A percentile compares a stretch with the other conserved stretches of the same genome.
Conservation (phyloP, 2,329 filamentous ascomycete genomes). For the Penicillium griseofulvum region DNA sequence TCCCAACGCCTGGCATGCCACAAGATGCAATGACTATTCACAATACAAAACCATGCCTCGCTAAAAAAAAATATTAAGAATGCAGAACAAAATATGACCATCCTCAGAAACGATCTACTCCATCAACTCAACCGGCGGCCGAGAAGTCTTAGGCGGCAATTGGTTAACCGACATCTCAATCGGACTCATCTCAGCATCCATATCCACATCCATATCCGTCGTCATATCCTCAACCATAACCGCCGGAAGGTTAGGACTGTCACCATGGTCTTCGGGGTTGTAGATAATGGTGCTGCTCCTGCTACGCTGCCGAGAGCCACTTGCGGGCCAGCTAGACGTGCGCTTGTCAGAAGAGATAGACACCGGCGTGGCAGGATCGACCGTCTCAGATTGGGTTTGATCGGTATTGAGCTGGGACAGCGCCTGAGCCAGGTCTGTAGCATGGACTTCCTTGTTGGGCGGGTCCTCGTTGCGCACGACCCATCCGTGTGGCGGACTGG, state of each 20-base stretch:
- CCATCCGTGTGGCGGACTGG: conserved; percentile 64
- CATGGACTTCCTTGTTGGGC: conserved; percentile 65
- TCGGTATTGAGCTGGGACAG: conserved; percentile 50
- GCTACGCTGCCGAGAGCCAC: conserved; percentile 36
- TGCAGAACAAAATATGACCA: not conserved
- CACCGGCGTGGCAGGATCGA: conserved; percentile 36
- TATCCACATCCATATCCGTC: conserved; percentile 42
- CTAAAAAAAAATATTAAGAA: conserved; percentile 15
- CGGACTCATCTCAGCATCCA: conserved; percentile 44
- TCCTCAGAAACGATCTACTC: conserved; percentile 22
- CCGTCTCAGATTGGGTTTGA: conserved; percentile 13
- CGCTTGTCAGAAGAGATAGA: conserved; percentile 36
- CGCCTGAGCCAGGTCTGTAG: conserved; percentile 59
- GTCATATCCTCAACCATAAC: conserved; percentile 64
- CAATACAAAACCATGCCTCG: conserved; percentile 14
- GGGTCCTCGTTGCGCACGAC: conserved; percentile 61
- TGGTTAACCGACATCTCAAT: conserved; percentile 45
- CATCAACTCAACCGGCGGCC: conserved; percentile 59
- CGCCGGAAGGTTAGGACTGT: conserved; percentile 58
- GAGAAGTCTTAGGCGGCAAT: conserved; percentile 52
- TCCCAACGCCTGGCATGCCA: conserved; percentile 20
- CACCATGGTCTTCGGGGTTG: conserved; percentile 61
- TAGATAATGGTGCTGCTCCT: conserved; percentile 62
- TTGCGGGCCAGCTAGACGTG: conserved; percentile 31
- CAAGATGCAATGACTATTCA: conserved; percentile 12